Base-by-base conservation (phyloP, 352 stramenopile genomes). In the Peronospora destructor region DNA sequence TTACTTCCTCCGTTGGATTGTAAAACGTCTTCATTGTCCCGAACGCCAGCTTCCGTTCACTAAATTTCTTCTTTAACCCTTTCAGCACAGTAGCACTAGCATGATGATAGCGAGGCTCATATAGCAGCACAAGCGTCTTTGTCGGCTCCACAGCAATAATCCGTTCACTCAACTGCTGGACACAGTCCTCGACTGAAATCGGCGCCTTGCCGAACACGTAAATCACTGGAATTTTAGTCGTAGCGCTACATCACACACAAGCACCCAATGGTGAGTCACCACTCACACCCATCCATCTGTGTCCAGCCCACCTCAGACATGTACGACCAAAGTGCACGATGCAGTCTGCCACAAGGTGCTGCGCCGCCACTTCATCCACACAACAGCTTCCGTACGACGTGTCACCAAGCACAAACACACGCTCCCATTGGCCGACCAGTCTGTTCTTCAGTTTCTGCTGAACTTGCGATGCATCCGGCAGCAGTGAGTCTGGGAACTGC, bases 311-410 rank as follows among this genome's bases (percentile, higher is more conserved):
- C 67, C 67, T 85, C 44, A 98, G 64, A 75, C 91, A 97, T 13
- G 90, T 94, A 70, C 93, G 88, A 14, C 95, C 95, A 71, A 96
- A 98, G 65, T 98, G 94, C 32, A 98, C 74, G 44, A 98, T 76
- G 53, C 93, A 84, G 73, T 98, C 84, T 0, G 94, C 93, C 25
- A 85, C 58, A 28, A 98, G 73, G 68, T 98, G 95, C 54, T 95
- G 78, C 33, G 93, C 92, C 10, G 88, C 87, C 21, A 98, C 88
- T 65, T 97, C 89, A 66, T 98, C 95, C 30, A 97, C 91, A 63
- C 94, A 98, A 73, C 94, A 98, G 48, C 85, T 95, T 34, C 85
- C 91, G 57, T 97, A 97, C 17, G 92, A 97, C 7, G 95, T 98
- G 63, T 98, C 95, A 16, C 95, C 95, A 11, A 98, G 64, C 21